Evolutionary conservation across 1,284 basidiomycete species (phyloP).

Genomic region (Cystobasidium slooffiae): DNA sequence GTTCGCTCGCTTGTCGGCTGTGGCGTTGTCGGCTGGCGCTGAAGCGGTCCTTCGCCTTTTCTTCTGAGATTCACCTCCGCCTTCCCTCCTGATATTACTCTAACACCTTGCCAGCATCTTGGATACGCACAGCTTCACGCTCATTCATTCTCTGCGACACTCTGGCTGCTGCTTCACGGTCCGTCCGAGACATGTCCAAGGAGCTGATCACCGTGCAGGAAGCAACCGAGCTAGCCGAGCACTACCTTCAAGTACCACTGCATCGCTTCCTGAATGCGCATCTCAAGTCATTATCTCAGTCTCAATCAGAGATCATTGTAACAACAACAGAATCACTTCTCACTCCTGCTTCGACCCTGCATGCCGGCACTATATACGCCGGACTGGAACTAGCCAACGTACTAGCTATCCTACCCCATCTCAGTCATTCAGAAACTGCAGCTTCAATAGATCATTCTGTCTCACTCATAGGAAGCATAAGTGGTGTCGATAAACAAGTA

Average conservation of each 20-base stretch:
- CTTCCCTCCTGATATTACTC: no score
- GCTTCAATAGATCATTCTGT: constrained; percentile 13
- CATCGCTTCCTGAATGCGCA: constrained; percentile 11
- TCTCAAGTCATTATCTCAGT: background rate
- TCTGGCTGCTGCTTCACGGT: background rate
- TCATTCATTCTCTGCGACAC: background rate
- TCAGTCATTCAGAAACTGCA: constrained; percentile 4
- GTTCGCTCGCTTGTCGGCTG: no score
- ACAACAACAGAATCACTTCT: constrained; percentile 2
- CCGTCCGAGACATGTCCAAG: no score
- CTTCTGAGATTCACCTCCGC: no score
- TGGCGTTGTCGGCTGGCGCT: no score
- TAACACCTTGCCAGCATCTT: no score
- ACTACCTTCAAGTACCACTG: constrained; percentile 14
- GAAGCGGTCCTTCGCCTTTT: no score
- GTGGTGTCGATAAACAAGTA: constrained; percentile 4
- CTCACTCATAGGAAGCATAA: constrained; percentile 19
- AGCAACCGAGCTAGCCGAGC: background rate
- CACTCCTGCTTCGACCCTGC: constrained; percentile 21
- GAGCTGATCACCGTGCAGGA: background rate
- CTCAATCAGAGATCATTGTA: background rate
- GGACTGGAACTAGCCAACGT: constrained; percentile 28
- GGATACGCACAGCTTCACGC: no score
- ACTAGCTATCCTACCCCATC: constrained; percentile 17
- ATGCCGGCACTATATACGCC: constrained; percentile 27